Percentiles rank a stretch among this genome's conserved stretches.
Conservation (phyloP, 257 asterid species). For the Solanum arcanum region DNA sequence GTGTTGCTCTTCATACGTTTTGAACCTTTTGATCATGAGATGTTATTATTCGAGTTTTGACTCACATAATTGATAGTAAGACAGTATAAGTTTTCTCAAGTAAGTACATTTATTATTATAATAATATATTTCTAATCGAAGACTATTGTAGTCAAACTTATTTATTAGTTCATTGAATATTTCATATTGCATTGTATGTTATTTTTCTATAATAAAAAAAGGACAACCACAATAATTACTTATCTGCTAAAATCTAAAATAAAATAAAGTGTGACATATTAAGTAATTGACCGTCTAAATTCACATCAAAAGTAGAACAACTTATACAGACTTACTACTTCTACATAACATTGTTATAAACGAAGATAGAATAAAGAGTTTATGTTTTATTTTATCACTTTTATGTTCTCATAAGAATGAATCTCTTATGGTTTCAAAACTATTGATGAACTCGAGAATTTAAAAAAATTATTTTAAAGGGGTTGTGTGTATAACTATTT, state of each 20-base stretch:
- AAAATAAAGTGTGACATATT: background rate
- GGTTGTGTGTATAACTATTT: background rate
- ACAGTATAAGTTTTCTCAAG: background rate
- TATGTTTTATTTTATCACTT: background rate
- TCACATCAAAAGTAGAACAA: background rate
- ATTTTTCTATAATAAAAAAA: background rate
- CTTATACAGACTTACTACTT: background rate
- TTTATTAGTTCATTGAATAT: background rate
- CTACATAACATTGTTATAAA: background rate
- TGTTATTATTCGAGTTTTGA: background rate
- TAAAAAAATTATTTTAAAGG: background rate
- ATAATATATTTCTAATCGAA: background rate
- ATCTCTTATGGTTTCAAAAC: background rate
- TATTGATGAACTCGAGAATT: background rate
- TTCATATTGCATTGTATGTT: background rate
- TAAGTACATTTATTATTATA: background rate
- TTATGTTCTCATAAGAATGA: background rate
- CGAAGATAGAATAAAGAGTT: too few species aligned
- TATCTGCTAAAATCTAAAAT: background rate
- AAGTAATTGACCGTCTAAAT: background rate
- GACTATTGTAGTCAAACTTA: background rate
- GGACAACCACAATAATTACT: background rate
- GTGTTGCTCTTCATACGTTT: background rate
- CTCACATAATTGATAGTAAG: background rate
- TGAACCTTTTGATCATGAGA: background rate